Base-by-base conservation (phyloP, 345 rosid genomes). In the Aquilaria yunnanensis region DNA sequence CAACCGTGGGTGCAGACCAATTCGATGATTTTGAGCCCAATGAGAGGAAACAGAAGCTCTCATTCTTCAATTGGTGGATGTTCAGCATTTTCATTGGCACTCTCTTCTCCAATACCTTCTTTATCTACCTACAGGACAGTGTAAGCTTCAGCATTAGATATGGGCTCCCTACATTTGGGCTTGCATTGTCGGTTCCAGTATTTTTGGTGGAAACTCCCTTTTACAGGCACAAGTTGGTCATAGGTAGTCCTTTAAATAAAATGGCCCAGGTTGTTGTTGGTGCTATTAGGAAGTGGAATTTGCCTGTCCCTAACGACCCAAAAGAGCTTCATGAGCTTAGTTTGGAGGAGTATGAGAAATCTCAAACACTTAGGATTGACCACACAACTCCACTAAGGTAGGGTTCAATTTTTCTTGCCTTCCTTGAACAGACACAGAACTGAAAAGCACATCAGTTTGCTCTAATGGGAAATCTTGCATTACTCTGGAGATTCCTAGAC, bases 51-150 rank as follows among this genome's bases (percentile, higher is more conserved):
- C 85, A 82, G 2, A 86, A 86, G 76, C 68, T 83, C 37, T 84
- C 93, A 1, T 86, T 84, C 76, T 86, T 86, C 56, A 83, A 83
- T 59, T 82, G 93, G 89, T 83, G 93, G 89, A 70, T 83, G 82
- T 80, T 82, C 54, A 78, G 80, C 77, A 77, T 80, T 51, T 83
- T 83, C 78, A 75, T 84, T 9, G 89, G 87, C 10, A 68, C 83
- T 12, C 81, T 84, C 9, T 78, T 86, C 69, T 72, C 89, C 2
- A 81, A 72, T 69, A 81, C 82, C 14, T 63, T 83, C 68, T 47
- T 86, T 63, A 63, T 83, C 43, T 86, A 82, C 66, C 55, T 81
- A 14, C 89, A 83, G 63, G 89, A 83, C 52, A 70, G 61, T 2
- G 77, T 77, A 6, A 84, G 83, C 2, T 86, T 74, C 75, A 11